These are phyloP conservation scores for Lyophyllum decastes DNA, from an alignment of 768 basidiomycete species.

Conservation along the genomic window DNA sequence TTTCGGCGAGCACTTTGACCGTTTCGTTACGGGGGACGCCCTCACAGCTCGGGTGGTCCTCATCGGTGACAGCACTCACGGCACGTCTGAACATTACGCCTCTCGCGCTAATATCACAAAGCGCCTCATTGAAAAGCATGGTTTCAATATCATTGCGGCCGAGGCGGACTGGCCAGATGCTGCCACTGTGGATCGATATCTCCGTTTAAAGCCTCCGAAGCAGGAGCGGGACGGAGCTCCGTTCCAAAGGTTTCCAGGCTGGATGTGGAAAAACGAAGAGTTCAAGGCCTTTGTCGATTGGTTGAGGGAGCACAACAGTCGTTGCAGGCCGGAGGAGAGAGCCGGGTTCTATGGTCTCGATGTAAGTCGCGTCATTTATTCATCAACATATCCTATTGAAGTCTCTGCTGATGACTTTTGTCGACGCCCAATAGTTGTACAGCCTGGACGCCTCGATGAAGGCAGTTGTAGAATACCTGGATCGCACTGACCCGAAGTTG, in stretches of 20 bases:
- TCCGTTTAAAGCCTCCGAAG: background rate
- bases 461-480: background rate
- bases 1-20: background rate
- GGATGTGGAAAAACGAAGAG: background rate
- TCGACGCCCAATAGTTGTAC: background rate
- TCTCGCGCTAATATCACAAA: background rate
- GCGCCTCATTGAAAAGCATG: background rate
- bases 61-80: background rate
- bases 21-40: background rate
- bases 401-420: background rate
- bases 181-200: background rate
- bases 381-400: background rate
- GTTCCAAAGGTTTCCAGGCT: background rate
- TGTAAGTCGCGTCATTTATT: background rate
- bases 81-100: background rate
- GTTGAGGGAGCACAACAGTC: background rate
- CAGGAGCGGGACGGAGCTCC: background rate
- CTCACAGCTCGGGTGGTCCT: background rate
- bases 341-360: background rate
- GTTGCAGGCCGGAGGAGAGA: background rate
- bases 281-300: background rate
- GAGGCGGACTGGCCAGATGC: background rate
- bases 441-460: background rate
- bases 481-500: background rate
- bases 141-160: background rate